Evolutionary conservation across 2,329 filamentous ascomycete genomes (phyloP).

Genomic region (Arthrobotrys megalospora): DNA sequence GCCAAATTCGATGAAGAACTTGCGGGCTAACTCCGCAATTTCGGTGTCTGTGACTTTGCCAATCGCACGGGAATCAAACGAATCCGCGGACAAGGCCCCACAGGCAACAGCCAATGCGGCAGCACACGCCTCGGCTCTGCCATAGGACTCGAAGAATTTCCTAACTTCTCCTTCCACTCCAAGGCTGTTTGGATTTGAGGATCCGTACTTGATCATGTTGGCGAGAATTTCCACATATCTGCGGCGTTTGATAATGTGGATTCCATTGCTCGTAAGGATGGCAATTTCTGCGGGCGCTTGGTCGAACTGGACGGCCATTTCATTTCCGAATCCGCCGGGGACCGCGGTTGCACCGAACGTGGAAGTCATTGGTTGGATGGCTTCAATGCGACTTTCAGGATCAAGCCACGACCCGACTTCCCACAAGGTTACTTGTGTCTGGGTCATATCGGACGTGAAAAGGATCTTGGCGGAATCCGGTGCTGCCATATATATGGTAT

Average conservation of each 20-base stretch:
- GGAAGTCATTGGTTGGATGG: slow-evolving; percentile 81
- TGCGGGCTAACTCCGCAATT: slow-evolving; percentile 86
- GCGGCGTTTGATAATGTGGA: slow-evolving; percentile 86
- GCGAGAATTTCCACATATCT: slow-evolving; percentile 94
- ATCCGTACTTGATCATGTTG: slow-evolving; percentile 79
- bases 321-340: slow-evolving; percentile 89
- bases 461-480: slow-evolving; percentile 91
- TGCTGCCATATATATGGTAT: slow-evolving; percentile 84
- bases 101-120: slow-evolving; percentile 95
- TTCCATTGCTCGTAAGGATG: slow-evolving; percentile 89
- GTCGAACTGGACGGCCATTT: slow-evolving; percentile 96
- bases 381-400: slow-evolving; percentile 81
- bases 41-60: slow-evolving; percentile 88
- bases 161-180: slow-evolving; percentile 85
- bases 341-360: slow-evolving; percentile 79
- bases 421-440: slow-evolving; percentile 62
- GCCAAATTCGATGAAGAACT: slow-evolving; percentile 91
- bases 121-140: slow-evolving; percentile 88
- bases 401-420: slow-evolving; percentile 87
- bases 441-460: slow-evolving; percentile 64
- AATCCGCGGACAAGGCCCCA: slow-evolving; percentile 73
- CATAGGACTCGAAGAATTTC: slow-evolving; percentile 87
- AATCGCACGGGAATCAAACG: slow-evolving; percentile 71
- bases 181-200: slow-evolving; percentile 75
- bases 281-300: slow-evolving; percentile 85